Conservation (phyloP, 164 flowering plant genomes). For the Berberis thunbergii region DNA sequence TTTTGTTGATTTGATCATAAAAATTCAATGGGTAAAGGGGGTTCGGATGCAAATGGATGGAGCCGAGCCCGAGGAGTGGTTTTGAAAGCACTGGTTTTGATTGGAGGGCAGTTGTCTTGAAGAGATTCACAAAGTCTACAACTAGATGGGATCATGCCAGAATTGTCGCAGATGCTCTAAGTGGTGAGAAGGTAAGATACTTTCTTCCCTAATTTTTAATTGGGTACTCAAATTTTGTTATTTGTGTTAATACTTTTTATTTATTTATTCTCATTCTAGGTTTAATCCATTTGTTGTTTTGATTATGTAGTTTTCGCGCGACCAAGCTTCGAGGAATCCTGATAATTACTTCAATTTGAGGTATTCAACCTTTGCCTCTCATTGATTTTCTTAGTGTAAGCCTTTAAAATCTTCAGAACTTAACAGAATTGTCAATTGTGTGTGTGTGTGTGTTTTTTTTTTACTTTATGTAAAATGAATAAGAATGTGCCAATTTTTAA, state of each 20-base stretch:
- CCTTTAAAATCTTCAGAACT: too few relatives aligned
- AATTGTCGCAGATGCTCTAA: constrained; percentile 59
- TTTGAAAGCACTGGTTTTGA: constrained; percentile 51
- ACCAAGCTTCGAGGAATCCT: constrained; percentile 85
- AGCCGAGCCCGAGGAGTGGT: constrained; percentile 49
- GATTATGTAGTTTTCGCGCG: constrained; percentile 48
- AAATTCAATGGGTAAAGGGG: neutral
- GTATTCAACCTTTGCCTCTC: constrained; percentile 19
- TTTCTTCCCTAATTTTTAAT: too few relatives aligned
- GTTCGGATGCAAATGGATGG: constrained; percentile 33
- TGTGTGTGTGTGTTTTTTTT: too few relatives aligned
- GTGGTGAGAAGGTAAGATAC: constrained; percentile 61
- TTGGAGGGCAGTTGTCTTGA: constrained; percentile 71
- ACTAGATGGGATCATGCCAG: constrained; percentile 90
- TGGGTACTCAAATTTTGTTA: too few relatives aligned
- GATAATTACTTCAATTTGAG: constrained; percentile 87
- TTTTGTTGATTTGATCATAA: neutral
- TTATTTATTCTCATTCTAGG: neutral
- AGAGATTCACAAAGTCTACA: constrained; percentile 70
- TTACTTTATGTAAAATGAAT: too few relatives aligned
- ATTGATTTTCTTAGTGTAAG: too few relatives aligned
- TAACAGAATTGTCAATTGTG: too few relatives aligned
- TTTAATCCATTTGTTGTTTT: too few relatives aligned
- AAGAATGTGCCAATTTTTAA: too few relatives aligned
- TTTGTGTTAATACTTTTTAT: too few relatives aligned